phyloP scores from a whole-genome alignment of 1,284 basidiomycete genomes.

The Ganoderma sinense region DNA sequence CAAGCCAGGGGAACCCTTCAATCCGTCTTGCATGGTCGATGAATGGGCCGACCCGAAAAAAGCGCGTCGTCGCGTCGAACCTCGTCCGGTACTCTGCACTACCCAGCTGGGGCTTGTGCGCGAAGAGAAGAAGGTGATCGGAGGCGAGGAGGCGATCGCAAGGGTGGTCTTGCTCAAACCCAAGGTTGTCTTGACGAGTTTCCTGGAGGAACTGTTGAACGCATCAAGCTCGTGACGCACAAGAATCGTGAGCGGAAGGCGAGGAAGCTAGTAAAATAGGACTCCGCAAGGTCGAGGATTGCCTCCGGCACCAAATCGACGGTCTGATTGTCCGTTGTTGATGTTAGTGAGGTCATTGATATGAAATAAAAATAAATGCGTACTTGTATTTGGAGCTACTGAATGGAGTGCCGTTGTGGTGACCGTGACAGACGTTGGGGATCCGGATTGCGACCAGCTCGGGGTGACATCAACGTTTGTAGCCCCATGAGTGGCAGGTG shows the following conservation, averaged over 20 bases:
- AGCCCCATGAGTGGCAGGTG: neutral
- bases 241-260: neutral
- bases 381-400: too few species aligned
- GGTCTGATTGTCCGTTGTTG: neutral
- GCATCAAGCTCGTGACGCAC: neutral
- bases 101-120: conserved; percentile 45
- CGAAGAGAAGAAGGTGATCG: conserved; percentile 25
- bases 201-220: conserved; percentile 8
- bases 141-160: conserved; percentile 20
- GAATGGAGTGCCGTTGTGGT: too few species aligned
- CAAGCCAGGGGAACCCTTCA: conserved; percentile 46
- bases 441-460: too few species aligned
- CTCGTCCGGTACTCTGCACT: conserved; percentile 40
- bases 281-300: neutral
- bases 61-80: neutral
- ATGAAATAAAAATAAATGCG: too few species aligned
- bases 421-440: too few species aligned
- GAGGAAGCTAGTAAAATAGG: too few species aligned
- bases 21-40: conserved; percentile 52
- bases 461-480: too few species aligned
- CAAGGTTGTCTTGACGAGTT: conserved; percentile 27
- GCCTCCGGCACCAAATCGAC: neutral
- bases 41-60: conserved; percentile 36
- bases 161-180: neutral
- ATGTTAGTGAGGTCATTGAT: neutral